Evolutionary conservation across 495 filamentous ascomycete genomes (phyloP), one percentile per base, ranked within the genome.

Genomic region (Xylaria curta): DNA sequence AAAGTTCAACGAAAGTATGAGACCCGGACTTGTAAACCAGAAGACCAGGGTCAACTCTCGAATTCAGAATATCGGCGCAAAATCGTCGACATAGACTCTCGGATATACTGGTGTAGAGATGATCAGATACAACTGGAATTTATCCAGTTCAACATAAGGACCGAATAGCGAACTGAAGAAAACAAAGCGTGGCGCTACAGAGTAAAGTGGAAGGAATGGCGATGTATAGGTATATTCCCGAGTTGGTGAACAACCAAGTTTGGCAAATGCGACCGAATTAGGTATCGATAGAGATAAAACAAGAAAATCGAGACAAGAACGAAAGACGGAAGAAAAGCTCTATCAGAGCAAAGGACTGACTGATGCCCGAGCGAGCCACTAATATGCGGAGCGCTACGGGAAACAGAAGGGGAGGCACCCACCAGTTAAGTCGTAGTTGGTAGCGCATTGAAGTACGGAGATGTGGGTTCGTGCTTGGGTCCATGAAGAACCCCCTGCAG

Each of bases 281-380:
- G 6, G 49, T 47, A 51, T 64, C 47, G 47, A 60, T 15, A 53
- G 49, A 59, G 47, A 58, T n/a, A 68, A 47, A 40, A 65, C 66
- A n/a, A 68, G 24, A 59, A 26, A 21, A n/a, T 15, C 10, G 9
- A 31, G 62, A 51, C 17, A 17, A 6, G 36, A 68, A 44, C 31
- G 26, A 68, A 36, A 56, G 24, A 51, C 19, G 65, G 26, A 21
- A 44, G 65, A 67, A 54, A 56, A 56, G 65, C 26, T 56, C 12
- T 56, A 67, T 38, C 40, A 40, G 54, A 66, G 21, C 19, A 31
- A 46, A 58, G 46, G 60, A 54, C 42, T 61, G 59, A 63, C 54
- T 70, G 59, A 63, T 70, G 59, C 54, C 60, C 47, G 44, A 54
- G 47, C 68, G 44, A 54, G 47, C 68, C 33, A 56, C 38, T 46